Base-by-base conservation (phyloP, 2,329 filamentous ascomycete genomes). In the Trichophyton benhamiae region DNA sequence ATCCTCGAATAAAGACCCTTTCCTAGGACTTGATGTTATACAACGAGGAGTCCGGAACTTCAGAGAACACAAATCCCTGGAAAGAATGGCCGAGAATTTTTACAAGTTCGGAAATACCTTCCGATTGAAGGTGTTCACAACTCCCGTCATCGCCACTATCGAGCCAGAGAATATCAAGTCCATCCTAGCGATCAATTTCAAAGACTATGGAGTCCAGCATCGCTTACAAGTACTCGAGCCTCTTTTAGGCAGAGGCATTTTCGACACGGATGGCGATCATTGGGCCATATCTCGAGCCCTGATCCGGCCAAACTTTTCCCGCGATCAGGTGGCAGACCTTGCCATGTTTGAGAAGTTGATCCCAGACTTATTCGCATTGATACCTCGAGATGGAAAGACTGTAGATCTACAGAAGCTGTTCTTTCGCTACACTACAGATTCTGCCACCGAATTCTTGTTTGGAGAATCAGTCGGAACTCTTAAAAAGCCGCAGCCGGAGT, bases 381-480 rank as follows among this genome's bases (percentile, higher is more conserved):
- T 58, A 20, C 57, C 57, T 13, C 33, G 41, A 11, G 22, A 46
- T 5, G 36, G 36, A 38, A 30, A 46, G n/a, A 22, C 87, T 4
- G 46, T 49, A 30, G 82, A 88, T 65, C 72, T 88, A 30, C 81
- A 83, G 66, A 78, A 81, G 13, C 71, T 86, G 5, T 85, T 87
- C 67, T 87, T 87, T 67, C 78, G 80, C 58, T 77, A 87, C 68
- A 86, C 88, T 0, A 78, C 94, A 7, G 89, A 94, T 71, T 84
- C 87, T 2, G 83, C 87, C 2, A 92, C 89, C 0, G 87, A 91
- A 67, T 94, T 92, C 71, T 75, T 95, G 48, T 78, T 95, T 0
- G 89, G 89, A 6, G 77, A 82, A 60, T 85, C 86, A 63, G 84
- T 89, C 25, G 82, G 79, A 30, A 82, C 78, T 67, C 63, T 78